Evolutionary conservation across 495 filamentous ascomycete species (phyloP).

Genomic region (Aspergillus ostianus): DNA sequence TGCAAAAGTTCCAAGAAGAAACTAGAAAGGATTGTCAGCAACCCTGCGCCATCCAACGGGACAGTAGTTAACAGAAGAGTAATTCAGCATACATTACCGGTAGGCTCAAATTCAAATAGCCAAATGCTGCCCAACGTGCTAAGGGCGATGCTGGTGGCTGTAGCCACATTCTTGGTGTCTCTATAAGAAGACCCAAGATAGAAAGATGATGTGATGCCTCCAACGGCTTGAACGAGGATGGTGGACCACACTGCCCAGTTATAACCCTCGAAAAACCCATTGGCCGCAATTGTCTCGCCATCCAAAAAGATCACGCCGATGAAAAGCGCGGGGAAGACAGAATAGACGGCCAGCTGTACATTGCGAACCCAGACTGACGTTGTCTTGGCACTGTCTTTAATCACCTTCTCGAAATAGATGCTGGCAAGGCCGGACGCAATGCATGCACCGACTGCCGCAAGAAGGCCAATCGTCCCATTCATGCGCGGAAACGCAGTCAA

Average conservation of each 20-base stretch:
- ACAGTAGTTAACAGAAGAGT: background rate
- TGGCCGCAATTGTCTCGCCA: slow-evolving; percentile 74
- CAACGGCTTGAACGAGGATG: slow-evolving; percentile 75
- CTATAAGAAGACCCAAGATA: slow-evolving; percentile 73
- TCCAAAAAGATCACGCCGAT: slow-evolving; percentile 85
- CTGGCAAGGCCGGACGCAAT: slow-evolving; percentile 78
- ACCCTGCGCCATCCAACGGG: background rate
- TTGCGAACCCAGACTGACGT: slow-evolving; percentile 89
- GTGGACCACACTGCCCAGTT: slow-evolving; percentile 87
- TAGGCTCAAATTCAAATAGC: slow-evolving; percentile 79
- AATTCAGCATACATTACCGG: slow-evolving; percentile 59
- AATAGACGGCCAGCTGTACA: slow-evolving; percentile 90
- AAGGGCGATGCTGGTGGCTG: slow-evolving; percentile 82
- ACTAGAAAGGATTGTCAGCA: slow-evolving; percentile 54
- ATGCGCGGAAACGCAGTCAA: slow-evolving; percentile 60
- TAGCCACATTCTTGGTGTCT: slow-evolving; percentile 83
- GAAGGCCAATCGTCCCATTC: slow-evolving; percentile 74
- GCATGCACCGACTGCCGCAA: slow-evolving; percentile 73
- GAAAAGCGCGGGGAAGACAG: slow-evolving; percentile 80
- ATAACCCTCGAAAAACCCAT: slow-evolving; percentile 92
- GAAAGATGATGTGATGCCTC: slow-evolving; percentile 78
- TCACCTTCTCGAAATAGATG: slow-evolving; percentile 92
- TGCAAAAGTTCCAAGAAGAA: slow-evolving; percentile 71
- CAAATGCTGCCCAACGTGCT: slow-evolving; percentile 80
- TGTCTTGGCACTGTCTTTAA: slow-evolving; percentile 72